A percentile compares a stretch with the other conserved stretches of the same genome.
phyloP scores from a whole-genome alignment of 2,329 filamentous ascomycete species.

The Dactylellina parvicollis region DNA sequence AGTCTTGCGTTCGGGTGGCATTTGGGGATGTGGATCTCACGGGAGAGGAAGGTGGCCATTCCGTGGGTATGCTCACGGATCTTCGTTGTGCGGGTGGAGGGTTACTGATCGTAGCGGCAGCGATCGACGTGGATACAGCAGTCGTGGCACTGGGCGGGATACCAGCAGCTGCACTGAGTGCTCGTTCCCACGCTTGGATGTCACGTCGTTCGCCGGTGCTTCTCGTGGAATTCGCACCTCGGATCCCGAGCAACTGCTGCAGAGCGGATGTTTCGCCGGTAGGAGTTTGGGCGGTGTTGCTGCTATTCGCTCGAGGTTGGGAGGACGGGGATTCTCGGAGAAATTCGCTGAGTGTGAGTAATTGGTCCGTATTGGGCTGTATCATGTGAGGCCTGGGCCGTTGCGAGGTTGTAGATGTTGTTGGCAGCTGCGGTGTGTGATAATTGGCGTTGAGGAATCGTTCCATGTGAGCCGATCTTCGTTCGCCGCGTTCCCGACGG shows the following conservation, averaged over 20 bases:
- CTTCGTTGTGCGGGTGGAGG: constrained; percentile 40
- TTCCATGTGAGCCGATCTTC: constrained; percentile 53
- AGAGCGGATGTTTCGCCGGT: constrained; percentile 26
- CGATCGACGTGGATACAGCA: constrained; percentile 43
- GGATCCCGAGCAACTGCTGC: constrained; percentile 42
- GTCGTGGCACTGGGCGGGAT: constrained; percentile 41
- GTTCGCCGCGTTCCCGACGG: constrained; percentile 46
- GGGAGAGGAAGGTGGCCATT: constrained; percentile 42
- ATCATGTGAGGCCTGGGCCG: constrained; percentile 52
- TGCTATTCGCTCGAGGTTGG: constrained; percentile 28
- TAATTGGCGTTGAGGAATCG: constrained; percentile 51
- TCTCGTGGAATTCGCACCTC: constrained; percentile 22
- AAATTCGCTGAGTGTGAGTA: constrained; percentile 57
- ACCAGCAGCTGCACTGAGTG: constrained; percentile 37
- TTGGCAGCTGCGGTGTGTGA: constrained; percentile 48
- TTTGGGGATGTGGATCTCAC: constrained; percentile 25
- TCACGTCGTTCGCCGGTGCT: constrained; percentile 39
- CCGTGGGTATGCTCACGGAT: constrained; percentile 28
- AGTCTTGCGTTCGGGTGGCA: constrained; percentile 45
- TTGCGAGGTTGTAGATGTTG: constrained; percentile 50
- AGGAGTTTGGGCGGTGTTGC: constrained; percentile 11
- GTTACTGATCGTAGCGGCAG: constrained; percentile 49
- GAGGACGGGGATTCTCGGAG: constrained; percentile 54
- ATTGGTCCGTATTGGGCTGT: constrained; percentile 46
- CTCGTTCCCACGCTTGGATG: constrained; percentile 46